Evolutionary conservation across 2,329 filamentous ascomycete species (phyloP), one percentile per base, ranked within the genome.

Genomic region (Pezicula neosporulosa): DNA sequence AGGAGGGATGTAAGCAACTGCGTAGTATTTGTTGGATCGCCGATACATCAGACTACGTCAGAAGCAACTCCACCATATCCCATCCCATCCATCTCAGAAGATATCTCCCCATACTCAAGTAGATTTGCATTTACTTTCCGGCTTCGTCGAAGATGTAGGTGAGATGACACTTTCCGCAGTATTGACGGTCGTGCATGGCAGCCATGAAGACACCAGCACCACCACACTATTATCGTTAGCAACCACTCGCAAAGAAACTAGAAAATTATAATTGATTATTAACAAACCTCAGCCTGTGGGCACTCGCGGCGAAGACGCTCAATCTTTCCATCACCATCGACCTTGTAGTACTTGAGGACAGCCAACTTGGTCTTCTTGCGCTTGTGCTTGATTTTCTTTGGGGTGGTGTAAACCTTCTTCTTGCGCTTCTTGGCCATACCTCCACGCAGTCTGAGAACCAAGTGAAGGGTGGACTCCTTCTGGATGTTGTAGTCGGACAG

Each of bases 381-480:
- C 92, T 99, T 99, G 88, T 99, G 94, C 94, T 99, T 99, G 89
- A 99, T 99, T 91, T 99, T 99, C 92, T 99, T 99, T 77, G 94
- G 94, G 71, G 94, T 99, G 75, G 90, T 97, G 89, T 99, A 99
- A 68, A 99, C 94, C 92, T 99, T 99, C 91, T 96, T 96, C 90
- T 99, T 99, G 79, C 95, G 87, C 90, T 97, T 97, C 91, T 99
- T 99, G 74, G 78, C 92, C 30, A 33, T 33, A 77, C 93, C 94
- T 84, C 94, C 94, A 85, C 93, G 94, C 58, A 99, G 91, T 74
- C 94, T 90, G 68, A 99, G 87, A 69, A 99, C 94, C 68, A 97
- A 82, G 81, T 99, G 94, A 65, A 99, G 91, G 69, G 94, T 99
- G 66, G 86, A 92, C 86, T 97, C 93, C 88, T 99, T 99, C 87